These are phyloP conservation scores for Lasiodiplodia citricola DNA, from an alignment of 2,329 filamentous ascomycete genomes.

Conservation along the genomic window DNA sequence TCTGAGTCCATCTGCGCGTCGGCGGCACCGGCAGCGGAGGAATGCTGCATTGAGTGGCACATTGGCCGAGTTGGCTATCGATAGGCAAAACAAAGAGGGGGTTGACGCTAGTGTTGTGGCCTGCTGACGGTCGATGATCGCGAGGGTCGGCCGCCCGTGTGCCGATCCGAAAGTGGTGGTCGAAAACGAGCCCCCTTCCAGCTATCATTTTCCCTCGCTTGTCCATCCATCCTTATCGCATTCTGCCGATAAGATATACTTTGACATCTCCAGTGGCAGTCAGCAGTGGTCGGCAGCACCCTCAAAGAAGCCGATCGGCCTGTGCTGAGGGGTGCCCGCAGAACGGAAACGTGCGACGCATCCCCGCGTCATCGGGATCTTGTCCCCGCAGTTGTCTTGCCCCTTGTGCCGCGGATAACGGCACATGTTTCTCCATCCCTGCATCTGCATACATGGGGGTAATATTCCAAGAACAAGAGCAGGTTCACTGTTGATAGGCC, in stretches of 20 bases:
- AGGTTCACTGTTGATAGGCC: neutral
- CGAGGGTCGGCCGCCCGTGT: neutral
- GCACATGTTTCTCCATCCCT: neutral
- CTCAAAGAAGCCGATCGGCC: neutral
- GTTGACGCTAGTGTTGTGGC: neutral
- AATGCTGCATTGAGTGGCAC: neutral
- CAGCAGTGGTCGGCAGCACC: neutral
- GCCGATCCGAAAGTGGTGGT: slow-evolving; percentile 18
- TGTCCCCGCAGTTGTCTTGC: neutral
- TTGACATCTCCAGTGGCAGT: neutral
- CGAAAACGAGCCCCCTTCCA: neutral
- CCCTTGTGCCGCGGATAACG: neutral
- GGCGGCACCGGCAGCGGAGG: neutral
- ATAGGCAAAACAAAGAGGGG: neutral
- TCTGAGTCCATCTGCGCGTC: neutral
- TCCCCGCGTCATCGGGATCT: neutral
- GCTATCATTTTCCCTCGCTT: neutral
- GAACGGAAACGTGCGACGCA: slow-evolving; percentile 1
- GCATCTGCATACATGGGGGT: neutral
- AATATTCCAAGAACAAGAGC: neutral
- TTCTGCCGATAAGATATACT: neutral
- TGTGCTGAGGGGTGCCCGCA: neutral
- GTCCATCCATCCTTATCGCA: neutral
- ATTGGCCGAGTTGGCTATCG: neutral
- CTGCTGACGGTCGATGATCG: neutral